phyloP scores from a whole-genome alignment of 345 rosid species.

The Populus alba region DNA sequence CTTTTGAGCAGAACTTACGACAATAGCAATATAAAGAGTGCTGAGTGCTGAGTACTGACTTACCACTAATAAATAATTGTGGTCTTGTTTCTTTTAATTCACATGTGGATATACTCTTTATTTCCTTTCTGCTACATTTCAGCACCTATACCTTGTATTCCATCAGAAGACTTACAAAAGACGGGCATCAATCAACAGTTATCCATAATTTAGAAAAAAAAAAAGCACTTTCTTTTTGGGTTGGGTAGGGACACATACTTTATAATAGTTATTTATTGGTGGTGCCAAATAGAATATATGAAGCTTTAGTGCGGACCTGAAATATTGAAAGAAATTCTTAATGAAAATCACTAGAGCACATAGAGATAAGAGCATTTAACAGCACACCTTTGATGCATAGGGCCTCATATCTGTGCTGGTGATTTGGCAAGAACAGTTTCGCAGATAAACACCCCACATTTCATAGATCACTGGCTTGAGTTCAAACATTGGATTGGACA shows the following conservation, averaged over 20 bases:
- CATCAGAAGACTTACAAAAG: background rate
- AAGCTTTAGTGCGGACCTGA: slow-evolving; percentile 71
- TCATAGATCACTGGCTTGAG: slow-evolving; percentile 52
- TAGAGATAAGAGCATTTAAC: background rate
- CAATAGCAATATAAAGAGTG: background rate
- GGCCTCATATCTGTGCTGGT: slow-evolving; percentile 69
- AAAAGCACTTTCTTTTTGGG: background rate
- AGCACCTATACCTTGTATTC: background rate
- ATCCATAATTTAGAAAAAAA: background rate
- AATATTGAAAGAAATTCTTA: slow-evolving; percentile 8
- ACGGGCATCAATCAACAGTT: background rate
- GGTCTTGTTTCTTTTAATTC: no score
- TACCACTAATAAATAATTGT: no score
- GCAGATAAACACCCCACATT: slow-evolving; percentile 71
- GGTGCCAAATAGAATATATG: slow-evolving; percentile 53
- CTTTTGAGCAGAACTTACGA: no score
- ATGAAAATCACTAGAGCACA: background rate
- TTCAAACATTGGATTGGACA: slow-evolving; percentile 35
- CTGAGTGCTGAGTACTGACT: background rate
- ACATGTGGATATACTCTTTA: background rate
- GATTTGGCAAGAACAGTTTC: slow-evolving; percentile 74
- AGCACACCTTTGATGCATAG: slow-evolving; percentile 65
- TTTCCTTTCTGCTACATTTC: background rate
- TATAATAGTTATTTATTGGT: slow-evolving; percentile 19
- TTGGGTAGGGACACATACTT: background rate